Evolutionary conservation across 495 filamentous ascomycete species (phyloP).

Genomic region (Penicillium lagena): DNA sequence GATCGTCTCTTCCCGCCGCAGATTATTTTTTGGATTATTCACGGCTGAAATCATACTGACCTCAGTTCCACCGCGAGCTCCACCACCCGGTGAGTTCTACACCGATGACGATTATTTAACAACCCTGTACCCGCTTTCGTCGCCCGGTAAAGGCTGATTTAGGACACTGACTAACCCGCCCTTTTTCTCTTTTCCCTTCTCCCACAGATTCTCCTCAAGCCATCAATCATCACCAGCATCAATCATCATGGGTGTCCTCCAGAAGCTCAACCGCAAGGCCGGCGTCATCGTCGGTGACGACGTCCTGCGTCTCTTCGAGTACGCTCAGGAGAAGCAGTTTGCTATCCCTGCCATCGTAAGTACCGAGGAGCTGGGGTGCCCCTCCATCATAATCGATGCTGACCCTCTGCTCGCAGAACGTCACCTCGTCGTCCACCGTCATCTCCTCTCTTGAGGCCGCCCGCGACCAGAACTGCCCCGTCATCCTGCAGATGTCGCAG

Average conservation of each 20-base stretch:
- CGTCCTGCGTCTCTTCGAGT: constrained; percentile 71
- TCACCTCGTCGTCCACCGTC: constrained; percentile 87
- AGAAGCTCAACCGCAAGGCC: constrained; percentile 66
- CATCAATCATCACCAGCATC: background rate
- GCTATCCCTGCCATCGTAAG: constrained; percentile 87
- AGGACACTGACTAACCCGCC: constrained; percentile 5
- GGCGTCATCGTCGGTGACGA: constrained; percentile 88
- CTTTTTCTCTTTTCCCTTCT: constrained; percentile 4
- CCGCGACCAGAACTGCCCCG: constrained; percentile 76
- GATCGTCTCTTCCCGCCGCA: too few relatives aligned
- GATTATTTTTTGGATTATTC: background rate
- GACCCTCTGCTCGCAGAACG: constrained; percentile 47
- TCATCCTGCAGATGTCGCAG: constrained; percentile 88
- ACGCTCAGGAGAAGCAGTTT: constrained; percentile 76
- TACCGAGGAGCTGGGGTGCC: constrained; percentile 3
- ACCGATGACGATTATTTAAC: constrained; percentile 23
- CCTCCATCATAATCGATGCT: background rate
- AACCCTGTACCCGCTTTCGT: constrained; percentile 20
- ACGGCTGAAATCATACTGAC: constrained; percentile 19
- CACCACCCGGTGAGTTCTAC: constrained; percentile 1
- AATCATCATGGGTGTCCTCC: constrained; percentile 55
- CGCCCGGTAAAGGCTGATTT: constrained; percentile 15
- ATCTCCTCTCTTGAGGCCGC: constrained; percentile 90
- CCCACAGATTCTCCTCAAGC: background rate
- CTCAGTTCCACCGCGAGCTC: constrained; percentile 11